Base-by-base conservation (phyloP, 179 eudicot genomes). In the Actinidia arguta region DNA sequence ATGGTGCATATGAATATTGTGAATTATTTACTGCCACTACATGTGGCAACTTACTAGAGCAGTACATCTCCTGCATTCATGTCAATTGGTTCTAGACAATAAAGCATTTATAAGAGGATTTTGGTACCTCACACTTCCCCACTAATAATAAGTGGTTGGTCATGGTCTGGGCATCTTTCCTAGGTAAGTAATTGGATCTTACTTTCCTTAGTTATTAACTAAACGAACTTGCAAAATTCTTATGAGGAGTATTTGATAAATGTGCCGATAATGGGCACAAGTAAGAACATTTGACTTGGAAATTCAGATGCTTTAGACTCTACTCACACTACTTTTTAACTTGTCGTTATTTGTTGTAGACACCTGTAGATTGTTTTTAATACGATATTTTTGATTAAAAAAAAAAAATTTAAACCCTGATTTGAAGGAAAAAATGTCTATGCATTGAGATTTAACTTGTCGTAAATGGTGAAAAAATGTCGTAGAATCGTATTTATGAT, bases 151-250 rank as follows among this genome's bases (percentile, higher is more conserved):
- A 48, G 59, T 50, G 14, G 24, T 69, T 70, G 76, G 16, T 50
- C 55, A 18, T 51, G 44, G 2, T 51, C 36, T 50, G 25, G 76
- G 76, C 56, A 72, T 72, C 39, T 71, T 39, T 39, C 68, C 20
- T 13, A 48, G 9, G 58, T 12, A 24, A 72, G 20, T 72, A 22
- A 39, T 22, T 72, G 56, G 74, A n/a, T 70, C 39, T 24, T 72
- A 39, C 20, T 20, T 48, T 48, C 36, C 25, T 13, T 6, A 2
- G 36, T 10, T 73, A 22, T 73, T 51, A 51, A 50, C 76, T 13
- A 50, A 50, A 73, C 44, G 54, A 73, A 50, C 59, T 0, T 14
- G 42, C 76, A 25, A 73, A 73, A 73, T 73, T 25, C 76, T 51
- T 0, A 24, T 51, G 76, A 73, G 42, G 39, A 73, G 50, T 47